phyloP scores from a whole-genome alignment of 306 rosid species.

The Citrullus mucosospermus region DNA sequence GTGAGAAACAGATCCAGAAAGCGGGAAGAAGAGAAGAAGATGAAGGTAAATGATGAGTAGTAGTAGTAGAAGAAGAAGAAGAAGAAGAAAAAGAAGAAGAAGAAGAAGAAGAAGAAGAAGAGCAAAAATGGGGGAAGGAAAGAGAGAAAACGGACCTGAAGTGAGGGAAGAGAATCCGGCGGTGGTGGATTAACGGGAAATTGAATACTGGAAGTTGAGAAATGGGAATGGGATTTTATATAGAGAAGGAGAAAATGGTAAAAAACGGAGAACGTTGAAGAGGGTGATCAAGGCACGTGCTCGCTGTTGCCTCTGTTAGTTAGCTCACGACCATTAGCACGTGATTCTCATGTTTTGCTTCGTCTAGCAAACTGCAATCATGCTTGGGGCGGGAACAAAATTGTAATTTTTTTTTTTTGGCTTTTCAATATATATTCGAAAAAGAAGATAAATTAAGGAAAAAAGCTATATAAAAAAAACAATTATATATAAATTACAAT shows the following conservation, averaged over 20 bases:
- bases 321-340: background rate
- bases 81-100: background rate
- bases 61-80: background rate
- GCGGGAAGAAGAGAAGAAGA: background rate
- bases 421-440: no score
- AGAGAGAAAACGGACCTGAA: background rate
- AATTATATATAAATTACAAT: no score
- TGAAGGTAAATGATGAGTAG: background rate
- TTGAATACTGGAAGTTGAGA: background rate
- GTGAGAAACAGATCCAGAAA: background rate
- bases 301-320: background rate
- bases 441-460: no score
- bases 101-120: background rate
- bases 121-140: background rate
- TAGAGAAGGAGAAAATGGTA: background rate
- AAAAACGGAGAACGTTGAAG: background rate
- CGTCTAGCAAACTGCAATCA: background rate
- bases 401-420: background rate
- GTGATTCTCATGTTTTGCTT: constrained; percentile 6
- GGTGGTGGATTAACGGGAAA: background rate
- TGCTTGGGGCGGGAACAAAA: background rate
- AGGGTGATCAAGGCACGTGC: background rate
- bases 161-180: background rate
- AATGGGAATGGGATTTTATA: background rate
- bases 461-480: no score